Evolutionary conservation across 805 yeast species (phyloP).

Genomic region (Candida chauliodis): DNA sequence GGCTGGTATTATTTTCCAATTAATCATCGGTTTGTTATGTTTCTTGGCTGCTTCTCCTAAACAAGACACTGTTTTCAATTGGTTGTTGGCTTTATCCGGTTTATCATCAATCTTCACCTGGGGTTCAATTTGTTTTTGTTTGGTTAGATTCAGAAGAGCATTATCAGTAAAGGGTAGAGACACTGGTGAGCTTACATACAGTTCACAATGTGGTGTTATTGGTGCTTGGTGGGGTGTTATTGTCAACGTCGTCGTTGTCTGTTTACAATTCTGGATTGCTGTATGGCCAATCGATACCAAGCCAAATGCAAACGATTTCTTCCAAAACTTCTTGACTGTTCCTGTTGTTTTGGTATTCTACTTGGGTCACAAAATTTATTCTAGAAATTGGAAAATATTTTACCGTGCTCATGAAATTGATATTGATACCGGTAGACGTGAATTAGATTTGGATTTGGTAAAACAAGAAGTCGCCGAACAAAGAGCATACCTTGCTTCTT

Average conservation of each 20-base stretch:
- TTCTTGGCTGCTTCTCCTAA: slow-evolving; percentile 57
- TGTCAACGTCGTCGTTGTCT: slow-evolving; percentile 47
- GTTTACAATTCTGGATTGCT: slow-evolving; percentile 68
- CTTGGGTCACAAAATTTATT: slow-evolving; percentile 27
- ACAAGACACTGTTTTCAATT: slow-evolving; percentile 54
- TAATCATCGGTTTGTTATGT: slow-evolving; percentile 57
- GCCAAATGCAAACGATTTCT: slow-evolving; percentile 30
- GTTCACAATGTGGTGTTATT: slow-evolving; percentile 47
- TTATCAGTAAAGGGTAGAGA: slow-evolving; percentile 52
- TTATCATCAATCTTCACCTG: slow-evolving; percentile 61
- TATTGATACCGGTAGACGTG: slow-evolving; percentile 34
- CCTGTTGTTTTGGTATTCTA: slow-evolving; percentile 31
- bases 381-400: slow-evolving; percentile 23
- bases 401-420: slow-evolving; percentile 29
- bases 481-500: slow-evolving; percentile 20
- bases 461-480: slow-evolving; percentile 36
- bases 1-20: slow-evolving; percentile 49
- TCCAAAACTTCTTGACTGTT: slow-evolving; percentile 29
- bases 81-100: slow-evolving; percentile 64
- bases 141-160: slow-evolving; percentile 59
- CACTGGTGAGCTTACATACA: slow-evolving; percentile 48
- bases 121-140: slow-evolving; percentile 58
- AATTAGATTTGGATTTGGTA: slow-evolving; percentile 30
- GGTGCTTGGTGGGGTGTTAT: slow-evolving; percentile 53
- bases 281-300: slow-evolving; percentile 52